Percentiles rank a stretch among this genome's conserved stretches.
phyloP scores from a whole-genome alignment of 257 asterid genomes.

The Perilla frutescens region DNA sequence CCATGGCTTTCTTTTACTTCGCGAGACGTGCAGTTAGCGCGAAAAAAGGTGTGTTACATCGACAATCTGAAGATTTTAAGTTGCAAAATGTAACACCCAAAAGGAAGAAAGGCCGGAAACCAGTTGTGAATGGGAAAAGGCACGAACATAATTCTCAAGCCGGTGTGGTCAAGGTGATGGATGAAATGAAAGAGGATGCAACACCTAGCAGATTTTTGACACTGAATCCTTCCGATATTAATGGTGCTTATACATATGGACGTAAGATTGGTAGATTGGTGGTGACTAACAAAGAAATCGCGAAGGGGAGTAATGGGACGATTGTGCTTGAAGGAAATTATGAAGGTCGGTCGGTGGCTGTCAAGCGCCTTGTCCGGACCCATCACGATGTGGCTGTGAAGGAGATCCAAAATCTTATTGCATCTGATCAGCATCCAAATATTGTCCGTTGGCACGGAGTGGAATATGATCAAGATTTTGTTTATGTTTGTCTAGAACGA shows the following conservation, averaged over 20 bases:
- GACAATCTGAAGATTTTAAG: constrained; percentile 48
- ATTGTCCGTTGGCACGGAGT: constrained; percentile 92
- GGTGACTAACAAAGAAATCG: constrained; percentile 67
- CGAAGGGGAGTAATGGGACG: constrained; percentile 94
- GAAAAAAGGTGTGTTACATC: constrained; percentile 35
- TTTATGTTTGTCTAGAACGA: constrained; percentile 78
- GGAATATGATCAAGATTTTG: constrained; percentile 84
- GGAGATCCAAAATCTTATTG: constrained; percentile 91
- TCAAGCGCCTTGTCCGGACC: constrained; percentile 83
- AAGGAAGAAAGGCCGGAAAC: constrained; percentile 69
- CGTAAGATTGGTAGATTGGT: constrained; percentile 79
- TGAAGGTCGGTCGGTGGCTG: constrained; percentile 90
- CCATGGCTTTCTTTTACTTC: constrained; percentile 40
- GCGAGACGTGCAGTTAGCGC: constrained; percentile 26
- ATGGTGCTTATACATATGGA: constrained; percentile 38
- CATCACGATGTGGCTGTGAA: constrained; percentile 86
- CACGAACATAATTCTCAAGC: constrained; percentile 32
- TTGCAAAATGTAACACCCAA: constrained; percentile 46
- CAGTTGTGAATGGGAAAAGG: constrained; percentile 45
- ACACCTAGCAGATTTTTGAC: constrained; percentile 33
- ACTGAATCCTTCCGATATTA: constrained; percentile 32
- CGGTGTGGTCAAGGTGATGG: constrained; percentile 19
- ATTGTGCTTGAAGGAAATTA: constrained; percentile 83
- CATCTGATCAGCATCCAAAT: constrained; percentile 89
- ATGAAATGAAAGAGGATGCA: constrained; percentile 35